Evolutionary conservation across 2,329 filamentous ascomycete species (phyloP), one percentile per base, ranked within the genome.

Genomic region (Neonectria hederae): DNA sequence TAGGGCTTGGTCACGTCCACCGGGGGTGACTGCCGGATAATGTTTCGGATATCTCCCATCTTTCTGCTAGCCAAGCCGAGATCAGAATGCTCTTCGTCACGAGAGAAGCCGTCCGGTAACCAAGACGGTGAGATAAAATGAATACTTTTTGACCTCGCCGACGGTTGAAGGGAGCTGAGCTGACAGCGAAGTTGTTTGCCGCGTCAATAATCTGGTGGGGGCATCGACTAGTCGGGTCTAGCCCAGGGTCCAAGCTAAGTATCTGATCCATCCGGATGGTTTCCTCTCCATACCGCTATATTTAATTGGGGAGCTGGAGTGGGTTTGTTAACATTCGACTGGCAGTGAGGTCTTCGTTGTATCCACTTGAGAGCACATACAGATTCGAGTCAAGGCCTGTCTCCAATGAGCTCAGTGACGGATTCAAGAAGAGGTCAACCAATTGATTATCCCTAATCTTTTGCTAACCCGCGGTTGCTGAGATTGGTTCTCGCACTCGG

Each of bases 1-100:
- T 83, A 85, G 2, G 82, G 78, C 35, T 74, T 72, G 14, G 76
- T 78, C 28, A 80, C 72, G 68, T 87, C 83, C 54, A 87, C 71
- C 9, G 84, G 83, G 9, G 75, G 70, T 17, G 83, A 85, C 67
- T 77, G 74, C 24, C 68, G 64, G 62, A 76, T 72, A 43, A 75
- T 63, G 13, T 59, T 46, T 28, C 59, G 68, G 49, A 75, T 60
- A 61, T 74, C 70, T 21, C 60, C 53, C 65, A 68, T 68, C 38
- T 43, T 35, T 21, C 21, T 28, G 51, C 45, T 26, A 48, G 26
- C 38, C 51, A n/a, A 28, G 40, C 17, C 19, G 43, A 51, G 32
- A 24, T 54, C 48, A 52, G 13, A 35, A 14, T 35, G 10, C 32
- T 7, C 13, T 40, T 4, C 38, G 38, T n/a, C 13, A n/a, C 35